These are phyloP conservation scores for Xylaria polymorpha DNA, from an alignment of 2,329 filamentous ascomycete species.

Conservation along the genomic window DNA sequence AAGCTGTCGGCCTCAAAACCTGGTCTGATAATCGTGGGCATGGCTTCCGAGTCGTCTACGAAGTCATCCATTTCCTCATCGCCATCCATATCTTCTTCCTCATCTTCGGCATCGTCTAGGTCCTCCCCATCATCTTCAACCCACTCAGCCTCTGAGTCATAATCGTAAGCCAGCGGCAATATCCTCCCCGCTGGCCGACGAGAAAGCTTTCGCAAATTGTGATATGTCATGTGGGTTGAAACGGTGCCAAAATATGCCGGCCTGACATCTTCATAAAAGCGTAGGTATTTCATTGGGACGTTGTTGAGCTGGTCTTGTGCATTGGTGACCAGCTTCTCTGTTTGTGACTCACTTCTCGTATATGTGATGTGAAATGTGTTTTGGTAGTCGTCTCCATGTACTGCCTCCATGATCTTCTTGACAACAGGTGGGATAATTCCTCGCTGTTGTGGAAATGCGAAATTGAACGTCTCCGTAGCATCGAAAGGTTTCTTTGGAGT, in stretches of 20 bases:
- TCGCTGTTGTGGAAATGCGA: constrained; percentile 55
- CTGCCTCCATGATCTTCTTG: constrained; percentile 68
- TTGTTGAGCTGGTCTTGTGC: constrained; percentile 54
- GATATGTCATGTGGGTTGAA: constrained; percentile 67
- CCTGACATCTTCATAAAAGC: constrained; percentile 73
- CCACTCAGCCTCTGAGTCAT: constrained; percentile 90
- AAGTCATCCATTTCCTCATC: constrained; percentile 91
- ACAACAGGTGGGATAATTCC: constrained; percentile 66
- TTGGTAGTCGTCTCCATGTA: constrained; percentile 57
- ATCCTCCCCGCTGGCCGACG: constrained; percentile 64
- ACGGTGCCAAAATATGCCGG: constrained; percentile 79
- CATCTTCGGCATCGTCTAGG: constrained; percentile 70
- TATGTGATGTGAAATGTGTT: constrained; percentile 38
- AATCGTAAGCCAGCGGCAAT: constrained; percentile 81
- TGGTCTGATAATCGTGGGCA: constrained; percentile 49
- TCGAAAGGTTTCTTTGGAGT: constrained; percentile 56
- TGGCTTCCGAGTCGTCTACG: constrained; percentile 85
- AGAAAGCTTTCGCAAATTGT: constrained; percentile 63
- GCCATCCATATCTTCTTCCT: constrained; percentile 75
- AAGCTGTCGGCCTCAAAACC: constrained; percentile 71
- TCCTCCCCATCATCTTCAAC: constrained; percentile 74
- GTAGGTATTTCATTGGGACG: constrained; percentile 72
- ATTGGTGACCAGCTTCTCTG: constrained; percentile 48
- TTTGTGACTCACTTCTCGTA: constrained; percentile 56
- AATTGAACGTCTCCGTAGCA: constrained; percentile 58